These are phyloP conservation scores for Cyberlindnera amylophila DNA, from an alignment of 805 yeast genomes.

Conservation along the genomic window DNA sequence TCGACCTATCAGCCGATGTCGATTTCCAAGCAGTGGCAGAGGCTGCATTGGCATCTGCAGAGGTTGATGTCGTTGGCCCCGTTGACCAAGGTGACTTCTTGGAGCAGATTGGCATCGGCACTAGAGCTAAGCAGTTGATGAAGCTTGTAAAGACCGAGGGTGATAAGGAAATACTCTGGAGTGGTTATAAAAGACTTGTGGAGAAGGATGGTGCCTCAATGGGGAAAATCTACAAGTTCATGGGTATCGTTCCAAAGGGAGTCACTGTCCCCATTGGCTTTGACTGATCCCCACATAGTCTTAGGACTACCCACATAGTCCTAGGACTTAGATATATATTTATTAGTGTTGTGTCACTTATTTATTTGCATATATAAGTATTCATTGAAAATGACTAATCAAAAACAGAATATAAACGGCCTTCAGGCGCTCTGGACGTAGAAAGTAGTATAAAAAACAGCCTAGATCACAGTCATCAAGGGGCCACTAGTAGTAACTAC, in stretches of 20 bases:
- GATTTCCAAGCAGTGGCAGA: constrained; percentile 61
- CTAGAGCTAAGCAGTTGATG: constrained; percentile 58
- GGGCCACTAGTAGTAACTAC: no score
- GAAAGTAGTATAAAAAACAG: no score
- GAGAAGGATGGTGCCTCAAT: constrained; percentile 57
- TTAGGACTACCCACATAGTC: no score
- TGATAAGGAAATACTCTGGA: constrained; percentile 49
- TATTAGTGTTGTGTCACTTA: no score
- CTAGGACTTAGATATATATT: no score
- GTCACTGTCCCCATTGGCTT: constrained; percentile 9
- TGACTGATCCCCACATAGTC: background rate
- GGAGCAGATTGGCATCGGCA: constrained; percentile 69
- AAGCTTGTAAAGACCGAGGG: constrained; percentile 36
- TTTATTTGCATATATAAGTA: no score
- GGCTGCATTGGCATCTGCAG: constrained; percentile 21
- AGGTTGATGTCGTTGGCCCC: constrained; percentile 47
- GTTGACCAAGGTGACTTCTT: constrained; percentile 78
- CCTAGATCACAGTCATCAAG: no score
- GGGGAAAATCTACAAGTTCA: constrained; percentile 75
- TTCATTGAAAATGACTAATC: no score
- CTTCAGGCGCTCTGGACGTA: no score
- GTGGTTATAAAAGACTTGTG: constrained; percentile 59
- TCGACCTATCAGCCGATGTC: constrained; percentile 80
- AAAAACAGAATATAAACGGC: no score
- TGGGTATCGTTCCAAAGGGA: constrained; percentile 53